Evolutionary conservation across 2,329 filamentous ascomycete genomes (phyloP), one percentile per base, ranked within the genome.

Genomic region (Phyllosticta ampelicida): DNA sequence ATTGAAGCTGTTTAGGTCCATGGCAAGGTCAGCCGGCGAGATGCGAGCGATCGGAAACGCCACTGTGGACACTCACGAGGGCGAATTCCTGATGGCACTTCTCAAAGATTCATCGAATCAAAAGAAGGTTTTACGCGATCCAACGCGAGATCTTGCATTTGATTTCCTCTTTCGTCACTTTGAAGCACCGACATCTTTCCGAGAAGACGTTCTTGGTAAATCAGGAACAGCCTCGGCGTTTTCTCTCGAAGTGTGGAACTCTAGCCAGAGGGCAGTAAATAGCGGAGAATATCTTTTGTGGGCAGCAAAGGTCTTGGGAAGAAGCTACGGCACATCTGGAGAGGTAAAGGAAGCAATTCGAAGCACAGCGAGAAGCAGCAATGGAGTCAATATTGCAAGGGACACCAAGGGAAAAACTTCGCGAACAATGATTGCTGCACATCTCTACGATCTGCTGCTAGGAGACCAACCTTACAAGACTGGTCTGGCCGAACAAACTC

Each of bases 241-340:
- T 66, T 82, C 84, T 1, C 75, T 84, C 11, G 81, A 84, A 18
- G 78, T 96, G 0, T 94, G 87, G 85, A 85, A 86, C 67, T 90
- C 87, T 49, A 87, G 90, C 63, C 78, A 81, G 60, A 78, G 81
- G n/a, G 76, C 80, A 44, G 74, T 80, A 1, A 76, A 86, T 16
- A 87, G 84, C 58, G 75, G 81, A 23, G 80, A 83, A 16, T 96
- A 94, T 68, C 75, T 90, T 0, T 75, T 88, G 0, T 99, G 95
- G 95, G 87, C 89, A 51, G 91, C 89, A 2, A 82, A 86, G 62
- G 86, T 91, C 1, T 77, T 97, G 51, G 94, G 95, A 8, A 83
- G 90, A 67, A 86, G 89, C 0, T 97, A 70, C 56, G 65, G 67
- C 49, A 67, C 57, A 23, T 48, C 18, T 10, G 57, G 57, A 20